Base-by-base conservation (phyloP, 805 yeast species). In the Vanderwaltozyma yarrowii region DNA sequence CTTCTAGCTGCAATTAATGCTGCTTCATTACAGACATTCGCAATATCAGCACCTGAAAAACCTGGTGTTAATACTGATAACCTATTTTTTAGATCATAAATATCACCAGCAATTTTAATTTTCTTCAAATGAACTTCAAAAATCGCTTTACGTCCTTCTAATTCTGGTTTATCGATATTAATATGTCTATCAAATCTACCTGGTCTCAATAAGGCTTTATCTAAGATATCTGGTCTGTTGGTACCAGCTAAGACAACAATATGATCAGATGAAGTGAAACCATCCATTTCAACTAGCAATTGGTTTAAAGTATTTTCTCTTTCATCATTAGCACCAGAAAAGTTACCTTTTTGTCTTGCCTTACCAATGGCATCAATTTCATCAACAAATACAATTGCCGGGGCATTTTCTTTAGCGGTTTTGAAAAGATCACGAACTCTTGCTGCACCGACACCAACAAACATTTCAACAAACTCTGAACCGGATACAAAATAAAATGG, bases 321-420 rank as follows among this genome's bases (percentile, higher is more conserved):
- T 67, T 87, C 96, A 60, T 87, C 96, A 54, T 87, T 85, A 36
- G 81, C 79, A 38, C 94, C 94, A 30, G 82, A 77, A 58, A 79
- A 71, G 49, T 83, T 82, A 29, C 84, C 82, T 50, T 80, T 79
- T 35, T 73, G 71, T 67, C 92, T 73, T 41, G 79, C 81, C 62
- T 82, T 85, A 56, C 96, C 96, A 56, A 87, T 88, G 16, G 96
- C 96, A 67, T 87, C 96, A 52, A 87, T 88, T 65, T 87, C 96
- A 65, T 87, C 96, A 36, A 87, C 85, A 57, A 87, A 87, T 38
- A 87, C 79, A 51, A 87, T 87, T 3, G 94, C 72, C 6, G 96
- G 96, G 0, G 95, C 92, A 68, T 76, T 80, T 45, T 81, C 82
- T 53, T 95, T 73, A 14, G 96, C 96, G 33, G 84, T 82, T 56